These are phyloP conservation scores for Dioscorea alata DNA, from an alignment of 106 monocot genomes.

Conservation along the genomic window DNA sequence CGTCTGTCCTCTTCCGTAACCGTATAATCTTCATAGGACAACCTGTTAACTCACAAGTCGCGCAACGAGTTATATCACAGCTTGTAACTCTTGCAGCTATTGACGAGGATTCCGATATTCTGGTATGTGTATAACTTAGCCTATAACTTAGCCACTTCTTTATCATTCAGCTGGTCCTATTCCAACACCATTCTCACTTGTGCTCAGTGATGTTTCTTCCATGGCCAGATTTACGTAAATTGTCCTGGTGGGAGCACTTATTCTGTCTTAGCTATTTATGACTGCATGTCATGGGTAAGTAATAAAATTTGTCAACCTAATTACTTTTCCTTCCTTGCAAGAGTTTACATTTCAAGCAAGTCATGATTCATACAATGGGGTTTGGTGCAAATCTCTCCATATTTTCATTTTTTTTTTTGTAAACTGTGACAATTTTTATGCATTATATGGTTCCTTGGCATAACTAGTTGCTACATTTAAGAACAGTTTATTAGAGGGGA, in stretches of 20 bases:
- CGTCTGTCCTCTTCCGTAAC: constrained; percentile 80
- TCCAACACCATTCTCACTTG: not conserved
- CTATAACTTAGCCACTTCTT: not conserved
- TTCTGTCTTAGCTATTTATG: constrained; percentile 91
- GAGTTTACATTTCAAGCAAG: too few relatives aligned
- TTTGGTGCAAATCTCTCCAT: too few relatives aligned
- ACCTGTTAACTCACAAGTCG: constrained; percentile 81
- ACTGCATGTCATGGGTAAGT: constrained; percentile 96
- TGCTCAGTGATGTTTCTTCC: constrained; percentile 2
- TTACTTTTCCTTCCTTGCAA: too few relatives aligned
- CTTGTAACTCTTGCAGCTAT: constrained; percentile 86
- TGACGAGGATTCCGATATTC: constrained; percentile 86
- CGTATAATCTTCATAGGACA: constrained; percentile 95
- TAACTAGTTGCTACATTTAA: too few relatives aligned
- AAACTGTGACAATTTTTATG: too few relatives aligned
- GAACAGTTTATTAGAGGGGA: too few relatives aligned
- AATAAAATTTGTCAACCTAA: not conserved
- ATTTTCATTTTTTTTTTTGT: too few relatives aligned
- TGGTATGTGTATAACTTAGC: constrained; percentile 31
- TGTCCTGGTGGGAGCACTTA: constrained; percentile 96
- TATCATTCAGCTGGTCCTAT: not conserved
- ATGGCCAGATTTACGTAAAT: constrained; percentile 81
- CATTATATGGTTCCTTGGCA: too few relatives aligned
- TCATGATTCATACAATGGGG: too few relatives aligned
- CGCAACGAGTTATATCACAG: constrained; percentile 93